Evolutionary conservation across 768 basidiomycete genomes (phyloP).

Genomic region (Pisolithus microcarpus): DNA sequence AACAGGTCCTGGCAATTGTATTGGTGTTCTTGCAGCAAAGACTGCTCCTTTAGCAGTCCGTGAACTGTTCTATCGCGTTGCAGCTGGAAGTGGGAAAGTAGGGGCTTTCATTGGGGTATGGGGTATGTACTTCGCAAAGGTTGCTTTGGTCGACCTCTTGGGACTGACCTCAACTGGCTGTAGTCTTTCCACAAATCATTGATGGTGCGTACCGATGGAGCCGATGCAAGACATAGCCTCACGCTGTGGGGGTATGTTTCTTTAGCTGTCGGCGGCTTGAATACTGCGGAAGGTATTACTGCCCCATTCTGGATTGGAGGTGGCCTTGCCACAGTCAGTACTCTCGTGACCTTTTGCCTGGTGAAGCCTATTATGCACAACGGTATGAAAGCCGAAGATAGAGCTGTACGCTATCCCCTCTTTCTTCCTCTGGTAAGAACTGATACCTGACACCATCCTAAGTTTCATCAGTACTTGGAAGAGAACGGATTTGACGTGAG

Average conservation of each 20-base stretch:
- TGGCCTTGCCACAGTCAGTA: slow-evolving; percentile 75
- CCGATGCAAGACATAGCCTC: too few relatives aligned
- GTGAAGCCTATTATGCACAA: slow-evolving; percentile 69
- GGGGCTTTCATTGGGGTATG: too few relatives aligned
- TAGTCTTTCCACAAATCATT: too few relatives aligned
- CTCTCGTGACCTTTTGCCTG: slow-evolving; percentile 62
- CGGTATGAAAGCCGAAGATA: slow-evolving; percentile 74
- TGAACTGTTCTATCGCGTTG: too few relatives aligned
- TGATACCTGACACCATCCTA: background rate
- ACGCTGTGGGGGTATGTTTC: background rate
- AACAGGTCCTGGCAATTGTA: too few relatives aligned
- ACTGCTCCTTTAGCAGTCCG: too few relatives aligned
- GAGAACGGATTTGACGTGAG: slow-evolving; percentile 72
- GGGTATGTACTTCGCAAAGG: too few relatives aligned
- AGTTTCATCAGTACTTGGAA: slow-evolving; percentile 82
- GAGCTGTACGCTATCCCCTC: slow-evolving; percentile 36
- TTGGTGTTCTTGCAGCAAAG: too few relatives aligned
- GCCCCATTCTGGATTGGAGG: slow-evolving; percentile 88
- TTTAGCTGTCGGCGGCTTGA: slow-evolving; percentile 56
- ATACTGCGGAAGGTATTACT: slow-evolving; percentile 54
- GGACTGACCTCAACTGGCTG: too few relatives aligned
- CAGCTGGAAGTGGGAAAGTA: too few relatives aligned
- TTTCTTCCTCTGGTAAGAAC: background rate
- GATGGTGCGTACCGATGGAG: too few relatives aligned
- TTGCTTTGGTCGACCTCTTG: slow-evolving; percentile 28